Evolutionary conservation across 139 green algal genomes (phyloP).

Genomic region (Chlorella vulgaris): DNA sequence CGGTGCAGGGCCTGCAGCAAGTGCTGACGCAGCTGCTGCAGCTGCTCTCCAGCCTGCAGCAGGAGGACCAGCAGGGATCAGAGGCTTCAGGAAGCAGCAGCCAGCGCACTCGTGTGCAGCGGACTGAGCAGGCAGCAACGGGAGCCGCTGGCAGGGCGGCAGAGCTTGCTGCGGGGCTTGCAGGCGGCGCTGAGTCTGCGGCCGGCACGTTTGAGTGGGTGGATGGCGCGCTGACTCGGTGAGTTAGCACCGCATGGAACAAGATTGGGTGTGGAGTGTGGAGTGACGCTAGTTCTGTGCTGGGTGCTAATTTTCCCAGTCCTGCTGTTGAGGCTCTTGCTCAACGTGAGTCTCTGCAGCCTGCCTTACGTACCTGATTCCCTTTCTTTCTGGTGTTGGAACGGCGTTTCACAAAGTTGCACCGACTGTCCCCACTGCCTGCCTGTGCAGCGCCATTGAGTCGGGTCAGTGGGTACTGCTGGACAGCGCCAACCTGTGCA

Average conservation of each 20-base stretch:
- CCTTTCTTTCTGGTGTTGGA: neutral
- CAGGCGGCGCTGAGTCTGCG: slow-evolving; percentile 31
- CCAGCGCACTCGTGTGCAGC: slow-evolving; percentile 2
- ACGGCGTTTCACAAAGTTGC: neutral
- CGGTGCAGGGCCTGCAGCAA: slow-evolving; percentile 12
- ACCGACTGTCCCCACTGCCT: neutral
- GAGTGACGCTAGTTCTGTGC: too few species aligned
- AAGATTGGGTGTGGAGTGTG: too few species aligned
- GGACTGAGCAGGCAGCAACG: neutral
- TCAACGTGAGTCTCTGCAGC: too few species aligned
- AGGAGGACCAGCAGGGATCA: too few species aligned
- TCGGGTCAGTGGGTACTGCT: slow-evolving; percentile 83
- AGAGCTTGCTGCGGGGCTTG: slow-evolving; percentile 45
- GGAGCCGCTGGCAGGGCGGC: neutral
- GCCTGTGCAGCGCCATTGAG: slow-evolving; percentile 30
- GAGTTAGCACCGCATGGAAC: too few species aligned
- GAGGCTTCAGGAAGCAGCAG: neutral
- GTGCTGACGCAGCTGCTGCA: slow-evolving; percentile 37
- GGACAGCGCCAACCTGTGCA: slow-evolving; percentile 97
- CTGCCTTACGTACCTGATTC: neutral
- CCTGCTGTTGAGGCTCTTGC: too few species aligned
- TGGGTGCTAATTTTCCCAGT: neutral
- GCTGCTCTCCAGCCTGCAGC: slow-evolving; percentile 4
- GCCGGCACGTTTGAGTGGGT: slow-evolving; percentile 97
- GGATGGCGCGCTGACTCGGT: slow-evolving; percentile 85